phyloP scores from a whole-genome alignment of 78 protist genomes.

The Anaeramoeba flamelloides region DNA sequence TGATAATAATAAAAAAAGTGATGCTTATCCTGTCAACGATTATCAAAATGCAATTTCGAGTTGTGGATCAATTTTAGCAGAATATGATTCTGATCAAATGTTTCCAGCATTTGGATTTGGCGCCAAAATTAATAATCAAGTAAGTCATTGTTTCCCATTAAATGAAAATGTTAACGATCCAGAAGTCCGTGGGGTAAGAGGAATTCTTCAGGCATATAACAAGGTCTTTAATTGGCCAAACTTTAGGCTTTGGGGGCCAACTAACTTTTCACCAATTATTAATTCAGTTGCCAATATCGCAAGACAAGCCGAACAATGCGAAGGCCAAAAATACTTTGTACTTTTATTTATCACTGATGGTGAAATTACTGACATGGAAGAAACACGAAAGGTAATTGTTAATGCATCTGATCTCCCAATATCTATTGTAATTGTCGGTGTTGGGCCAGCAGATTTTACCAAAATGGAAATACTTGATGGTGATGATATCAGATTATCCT shows the following conservation, averaged over 20 bases:
- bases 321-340: background rate
- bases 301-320: constrained; percentile 9
- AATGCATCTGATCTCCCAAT: constrained; percentile 18
- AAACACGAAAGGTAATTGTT: constrained; percentile 18
- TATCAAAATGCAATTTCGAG: constrained; percentile 11
- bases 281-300: background rate
- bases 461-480: constrained; percentile 16
- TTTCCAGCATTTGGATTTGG: constrained; percentile 65
- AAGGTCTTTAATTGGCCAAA: constrained; percentile 1
- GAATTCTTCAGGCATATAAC: constrained; percentile 7
- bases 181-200: constrained; percentile 6
- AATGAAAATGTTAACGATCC: constrained; percentile 1
- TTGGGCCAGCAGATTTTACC: constrained; percentile 22
- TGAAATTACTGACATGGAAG: constrained; percentile 2
- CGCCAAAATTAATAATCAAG: constrained; percentile 16
- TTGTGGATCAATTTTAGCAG: constrained; percentile 29
- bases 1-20: no score
- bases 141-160: constrained; percentile 38
- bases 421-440: constrained; percentile 25
- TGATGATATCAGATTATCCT: background rate
- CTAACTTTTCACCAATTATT: constrained; percentile 9
- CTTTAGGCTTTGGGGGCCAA: constrained; percentile 11
- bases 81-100: constrained; percentile 39
- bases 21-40: constrained; percentile 12
- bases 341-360: constrained; percentile 31